Percentiles rank a stretch among this genome's conserved stretches.
Evolutionary conservation across 441 rosid genomes (phyloP).

Genomic region (Flueggea neowawraea): DNA sequence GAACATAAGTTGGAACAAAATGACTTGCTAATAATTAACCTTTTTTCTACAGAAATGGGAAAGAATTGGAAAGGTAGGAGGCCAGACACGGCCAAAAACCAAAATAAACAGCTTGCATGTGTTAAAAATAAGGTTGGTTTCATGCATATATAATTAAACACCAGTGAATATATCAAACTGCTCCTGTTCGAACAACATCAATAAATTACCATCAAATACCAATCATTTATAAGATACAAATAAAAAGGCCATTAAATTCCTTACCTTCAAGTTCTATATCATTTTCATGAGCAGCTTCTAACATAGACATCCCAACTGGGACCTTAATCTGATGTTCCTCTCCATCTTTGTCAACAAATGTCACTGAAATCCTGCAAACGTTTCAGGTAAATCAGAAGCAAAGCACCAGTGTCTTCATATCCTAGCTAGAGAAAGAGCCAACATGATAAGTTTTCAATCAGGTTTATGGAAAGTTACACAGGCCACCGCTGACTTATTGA

Average conservation of each 20-base stretch:
- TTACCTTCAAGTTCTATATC: conserved; percentile 94
- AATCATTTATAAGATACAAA: too few relatives aligned
- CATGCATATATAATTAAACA: too few relatives aligned
- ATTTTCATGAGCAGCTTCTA: conserved; percentile 93
- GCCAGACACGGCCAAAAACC: too few relatives aligned
- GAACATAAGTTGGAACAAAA: conserved; percentile 3
- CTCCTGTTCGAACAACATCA: too few relatives aligned
- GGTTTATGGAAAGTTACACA: too few relatives aligned
- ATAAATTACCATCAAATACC: too few relatives aligned
- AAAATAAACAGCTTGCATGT: background rate
- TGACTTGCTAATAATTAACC: too few relatives aligned
- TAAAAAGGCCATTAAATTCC: conserved; percentile 3
- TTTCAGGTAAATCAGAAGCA: conserved; percentile 2
- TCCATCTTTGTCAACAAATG: conserved; percentile 86
- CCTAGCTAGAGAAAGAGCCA: background rate
- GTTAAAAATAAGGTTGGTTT: background rate
- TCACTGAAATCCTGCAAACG: conserved; percentile 64
- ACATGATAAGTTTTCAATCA: background rate
- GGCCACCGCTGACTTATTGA: too few relatives aligned
- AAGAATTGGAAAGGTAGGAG: too few relatives aligned
- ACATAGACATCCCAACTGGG: conserved; percentile 82
- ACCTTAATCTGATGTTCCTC: conserved; percentile 68
- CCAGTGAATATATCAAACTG: too few relatives aligned
- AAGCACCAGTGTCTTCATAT: conserved; percentile 1
- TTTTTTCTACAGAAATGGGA: too few relatives aligned